Conservation (phyloP, 257 asterid genomes). For the Petunia axillaris region DNA sequence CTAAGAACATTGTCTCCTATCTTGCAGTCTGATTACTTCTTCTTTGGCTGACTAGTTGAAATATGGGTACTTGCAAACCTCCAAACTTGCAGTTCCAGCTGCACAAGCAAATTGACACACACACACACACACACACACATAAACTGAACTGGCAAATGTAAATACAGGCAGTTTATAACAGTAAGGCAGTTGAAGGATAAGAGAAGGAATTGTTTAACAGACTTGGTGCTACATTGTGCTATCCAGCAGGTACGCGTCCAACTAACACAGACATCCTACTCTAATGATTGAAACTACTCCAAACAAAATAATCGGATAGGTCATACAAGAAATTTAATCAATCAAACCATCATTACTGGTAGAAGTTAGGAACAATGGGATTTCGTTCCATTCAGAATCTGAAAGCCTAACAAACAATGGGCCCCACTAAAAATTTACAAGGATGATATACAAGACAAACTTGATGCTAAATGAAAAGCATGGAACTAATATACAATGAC, state of each 20-base stretch:
- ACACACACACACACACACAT: no score
- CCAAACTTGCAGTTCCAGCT: no score
- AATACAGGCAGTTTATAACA: no score
- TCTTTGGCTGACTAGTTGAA: no score
- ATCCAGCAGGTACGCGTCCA: not conserved
- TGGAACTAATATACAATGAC: conserved; percentile 9
- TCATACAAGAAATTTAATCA: not conserved
- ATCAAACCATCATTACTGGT: not conserved
- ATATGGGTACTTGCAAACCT: no score
- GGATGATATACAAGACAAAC: conserved; percentile 11
- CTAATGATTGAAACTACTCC: not conserved
- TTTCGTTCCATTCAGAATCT: conserved; percentile 1
- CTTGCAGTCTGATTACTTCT: no score
- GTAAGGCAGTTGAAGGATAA: no score
- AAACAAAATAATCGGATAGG: not conserved
- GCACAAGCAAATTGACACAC: no score
- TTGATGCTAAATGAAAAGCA: not conserved
- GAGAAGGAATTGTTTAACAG: not conserved
- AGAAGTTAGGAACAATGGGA: not conserved
- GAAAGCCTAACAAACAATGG: not conserved
- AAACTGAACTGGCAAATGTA: no score
- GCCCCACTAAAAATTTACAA: conserved; percentile 16
- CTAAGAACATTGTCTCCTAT: no score
- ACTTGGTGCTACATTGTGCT: not conserved
- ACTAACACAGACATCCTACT: not conserved